Evolutionary conservation across 305 asterid genomes (phyloP), one percentile per base, ranked within the genome.

Genomic region (Salvia sclarea): DNA sequence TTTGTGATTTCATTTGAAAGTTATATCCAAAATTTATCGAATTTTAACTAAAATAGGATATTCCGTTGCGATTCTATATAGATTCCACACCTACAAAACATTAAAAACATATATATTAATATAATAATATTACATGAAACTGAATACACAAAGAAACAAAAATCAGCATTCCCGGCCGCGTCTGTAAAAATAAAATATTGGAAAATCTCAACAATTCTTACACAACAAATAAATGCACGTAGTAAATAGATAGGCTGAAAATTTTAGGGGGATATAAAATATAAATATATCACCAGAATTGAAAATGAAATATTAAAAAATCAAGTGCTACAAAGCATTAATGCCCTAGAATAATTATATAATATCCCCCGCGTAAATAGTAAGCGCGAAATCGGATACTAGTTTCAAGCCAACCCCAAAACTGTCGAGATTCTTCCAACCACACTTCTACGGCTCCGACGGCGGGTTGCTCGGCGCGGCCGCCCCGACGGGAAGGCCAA

Each of bases 391-490:
- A 47, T 64, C 25, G 58, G 68, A 24, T 45, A 44, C 68, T 21
- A 49, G 14, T 22, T 52, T 10, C 31, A 13, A 22, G 37, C 22
- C 61, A 30, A 14, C 61, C 12, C 9, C 69, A 67, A 50, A 41
- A 61, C 22, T 66, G 70, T 31, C 33, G n/a, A 8, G 43, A 31
- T 53, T 61, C 66, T 53, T 16, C 45, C 37, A 40, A 40, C 44
- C 0, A 38, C 44, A 8, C 14, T 43, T 41, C 72, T 72, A 54
- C 8, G 82, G 74, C 64, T 73, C 75, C 25, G 56, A 44, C 2
- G 76, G 77, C 6, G 73, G 69, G 45, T 73, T 71, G 66, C 48
- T 77, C 24, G 86, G 72, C 60, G 67, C 70, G 4, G 70, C 52
- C 41, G 75, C 81, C 38, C 64, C 24, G 31, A 52, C 75, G 6